phyloP scores from a whole-genome alignment of 2,329 filamentous ascomycete species.

The Sordariomycetes sp. region DNA sequence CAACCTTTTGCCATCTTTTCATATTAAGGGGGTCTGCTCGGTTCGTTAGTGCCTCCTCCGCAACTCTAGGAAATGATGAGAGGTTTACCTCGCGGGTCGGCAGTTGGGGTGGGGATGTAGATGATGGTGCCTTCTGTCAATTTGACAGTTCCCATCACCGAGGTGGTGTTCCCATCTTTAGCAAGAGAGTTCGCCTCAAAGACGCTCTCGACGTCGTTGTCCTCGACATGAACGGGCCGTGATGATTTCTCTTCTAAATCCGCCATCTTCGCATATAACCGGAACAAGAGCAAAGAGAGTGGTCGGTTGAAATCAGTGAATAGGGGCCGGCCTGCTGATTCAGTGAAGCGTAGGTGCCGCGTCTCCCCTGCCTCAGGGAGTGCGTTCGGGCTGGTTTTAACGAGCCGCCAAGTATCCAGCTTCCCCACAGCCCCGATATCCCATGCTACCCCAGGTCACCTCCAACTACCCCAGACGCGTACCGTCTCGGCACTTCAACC shows the following conservation, averaged over 20 bases:
- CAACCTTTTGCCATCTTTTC: background rate
- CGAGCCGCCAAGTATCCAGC: no score
- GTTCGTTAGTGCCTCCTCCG: background rate
- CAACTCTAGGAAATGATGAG: no score
- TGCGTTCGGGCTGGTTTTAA: no score
- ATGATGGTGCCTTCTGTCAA: conserved; percentile 19
- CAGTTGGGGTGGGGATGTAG: conserved; percentile 21
- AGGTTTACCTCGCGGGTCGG: conserved; percentile 16
- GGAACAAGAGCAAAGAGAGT: background rate
- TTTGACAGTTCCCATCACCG: conserved; percentile 11
- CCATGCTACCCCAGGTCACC: background rate
- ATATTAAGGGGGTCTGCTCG: background rate
- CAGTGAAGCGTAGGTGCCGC: no score
- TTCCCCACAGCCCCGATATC: background rate
- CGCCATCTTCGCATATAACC: background rate
- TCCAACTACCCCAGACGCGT: background rate
- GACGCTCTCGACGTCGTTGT: background rate
- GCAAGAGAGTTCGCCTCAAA: background rate
- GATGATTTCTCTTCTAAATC: background rate
- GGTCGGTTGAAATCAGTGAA: background rate
- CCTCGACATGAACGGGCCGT: background rate
- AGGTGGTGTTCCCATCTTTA: background rate
- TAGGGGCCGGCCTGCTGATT: no score
- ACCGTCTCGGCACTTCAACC: background rate
- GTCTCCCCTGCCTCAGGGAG: no score